Evolutionary conservation across 306 rosid species (phyloP).

Genomic region (Vicia sativa): DNA sequence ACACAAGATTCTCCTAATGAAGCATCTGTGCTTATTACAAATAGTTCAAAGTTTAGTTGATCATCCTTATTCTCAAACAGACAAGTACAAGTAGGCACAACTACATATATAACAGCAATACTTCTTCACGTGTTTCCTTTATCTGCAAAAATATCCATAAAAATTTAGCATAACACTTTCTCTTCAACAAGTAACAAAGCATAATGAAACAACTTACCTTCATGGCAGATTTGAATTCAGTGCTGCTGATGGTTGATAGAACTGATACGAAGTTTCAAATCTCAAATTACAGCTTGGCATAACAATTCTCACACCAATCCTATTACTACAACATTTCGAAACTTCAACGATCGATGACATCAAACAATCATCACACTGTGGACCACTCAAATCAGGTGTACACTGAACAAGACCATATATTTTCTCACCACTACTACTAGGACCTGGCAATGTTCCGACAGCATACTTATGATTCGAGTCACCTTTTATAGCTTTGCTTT

Average conservation of each 20-base stretch:
- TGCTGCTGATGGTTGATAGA: not conserved
- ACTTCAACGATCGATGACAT: not conserved
- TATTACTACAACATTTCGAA: slow-evolving; percentile 28
- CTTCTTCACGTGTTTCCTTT: not conserved
- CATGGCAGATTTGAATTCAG: not conserved
- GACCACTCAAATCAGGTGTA: slow-evolving; percentile 38
- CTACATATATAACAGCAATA: not conserved
- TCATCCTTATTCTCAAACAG: not conserved
- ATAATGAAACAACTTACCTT: too few species aligned
- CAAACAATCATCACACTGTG: slow-evolving; percentile 36
- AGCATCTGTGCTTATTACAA: not conserved
- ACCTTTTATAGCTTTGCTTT: not conserved
- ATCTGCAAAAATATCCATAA: not conserved
- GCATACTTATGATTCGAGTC: not conserved
- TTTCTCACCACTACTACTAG: not conserved
- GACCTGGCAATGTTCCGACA: not conserved
- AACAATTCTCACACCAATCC: slow-evolving; percentile 25
- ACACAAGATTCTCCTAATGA: not conserved
- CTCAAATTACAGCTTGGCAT: slow-evolving; percentile 40
- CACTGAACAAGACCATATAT: slow-evolving; percentile 43
- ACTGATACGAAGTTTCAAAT: not conserved
- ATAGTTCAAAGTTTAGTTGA: not conserved
- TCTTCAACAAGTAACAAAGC: too few species aligned
- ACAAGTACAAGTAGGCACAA: not conserved
- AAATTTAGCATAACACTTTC: too few species aligned